These are phyloP conservation scores for Ilyonectria robusta DNA, from an alignment of 2,329 filamentous ascomycete genomes.

Conservation along the genomic window DNA sequence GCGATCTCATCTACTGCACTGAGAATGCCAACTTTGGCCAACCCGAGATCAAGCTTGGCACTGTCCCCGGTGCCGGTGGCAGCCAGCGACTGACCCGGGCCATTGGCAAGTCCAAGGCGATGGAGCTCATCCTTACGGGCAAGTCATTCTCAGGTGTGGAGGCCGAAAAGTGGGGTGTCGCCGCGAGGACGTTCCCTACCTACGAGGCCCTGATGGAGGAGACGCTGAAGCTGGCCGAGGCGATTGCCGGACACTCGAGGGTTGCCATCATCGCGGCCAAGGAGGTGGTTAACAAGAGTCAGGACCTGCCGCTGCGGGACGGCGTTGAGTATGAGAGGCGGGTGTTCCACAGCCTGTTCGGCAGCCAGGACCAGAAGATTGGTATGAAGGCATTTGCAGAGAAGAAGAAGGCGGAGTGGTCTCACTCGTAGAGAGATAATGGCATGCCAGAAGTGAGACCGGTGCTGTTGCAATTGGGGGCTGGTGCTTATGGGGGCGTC, in stretches of 20 bases:
- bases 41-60: constrained; percentile 96
- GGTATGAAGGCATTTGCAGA: constrained; percentile 96
- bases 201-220: constrained; percentile 87
- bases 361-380: constrained; percentile 96
- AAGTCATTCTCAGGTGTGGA: constrained; percentile 87
- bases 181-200: constrained; percentile 83
- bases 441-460: constrained; percentile 16
- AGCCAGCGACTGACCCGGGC: constrained; percentile 89
- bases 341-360: constrained; percentile 94
- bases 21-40: constrained; percentile 91
- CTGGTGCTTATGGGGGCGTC: constrained; percentile 24
- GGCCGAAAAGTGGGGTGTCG: constrained; percentile 91
- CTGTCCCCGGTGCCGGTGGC: constrained; percentile 92
- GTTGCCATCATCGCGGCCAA: constrained; percentile 93
- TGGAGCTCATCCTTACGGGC: constrained; percentile 92
- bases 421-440: constrained; percentile 72
- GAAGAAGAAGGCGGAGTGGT: constrained; percentile 95
- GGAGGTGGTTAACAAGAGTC: constrained; percentile 99
- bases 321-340: constrained; percentile 96
- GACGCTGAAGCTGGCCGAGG: constrained; percentile 86
- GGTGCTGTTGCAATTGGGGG: constrained; percentile 1
- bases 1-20: constrained; percentile 93
- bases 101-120: constrained; percentile 86
- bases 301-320: constrained; percentile 88
- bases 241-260: constrained; percentile 87